These are phyloP conservation scores for Alloascoidea africana DNA, from an alignment of 805 yeast genomes.

Conservation along the genomic window DNA sequence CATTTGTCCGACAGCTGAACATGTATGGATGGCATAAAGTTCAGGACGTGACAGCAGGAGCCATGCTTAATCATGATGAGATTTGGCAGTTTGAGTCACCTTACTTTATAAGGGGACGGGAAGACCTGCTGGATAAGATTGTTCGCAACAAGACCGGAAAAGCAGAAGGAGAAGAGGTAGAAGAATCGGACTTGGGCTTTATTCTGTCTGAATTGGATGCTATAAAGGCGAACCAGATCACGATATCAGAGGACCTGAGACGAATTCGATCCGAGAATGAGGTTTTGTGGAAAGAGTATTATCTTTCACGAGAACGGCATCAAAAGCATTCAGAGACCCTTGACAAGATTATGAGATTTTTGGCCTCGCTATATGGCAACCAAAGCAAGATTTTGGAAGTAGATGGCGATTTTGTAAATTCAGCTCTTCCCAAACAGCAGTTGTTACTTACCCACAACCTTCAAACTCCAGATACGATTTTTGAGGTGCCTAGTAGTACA, in stretches of 20 bases:
- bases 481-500: background rate
- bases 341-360: slow-evolving; percentile 73
- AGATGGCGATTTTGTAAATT: background rate
- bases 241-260: slow-evolving; percentile 72
- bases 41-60: slow-evolving; percentile 71
- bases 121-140: slow-evolving; percentile 74
- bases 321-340: slow-evolving; percentile 76
- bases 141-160: slow-evolving; percentile 50
- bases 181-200: slow-evolving; percentile 30
- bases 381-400: slow-evolving; percentile 29
- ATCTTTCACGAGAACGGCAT: slow-evolving; percentile 69
- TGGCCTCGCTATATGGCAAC: slow-evolving; percentile 70
- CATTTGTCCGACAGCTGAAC: slow-evolving; percentile 89
- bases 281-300: slow-evolving; percentile 82
- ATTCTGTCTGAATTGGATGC: slow-evolving; percentile 59
- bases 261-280: slow-evolving; percentile 81
- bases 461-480: background rate
- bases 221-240: slow-evolving; percentile 62
- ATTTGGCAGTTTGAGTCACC: slow-evolving; percentile 83
- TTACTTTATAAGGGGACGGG: slow-evolving; percentile 58
- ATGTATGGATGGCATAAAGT: slow-evolving; percentile 99
- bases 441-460: background rate
- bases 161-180: slow-evolving; percentile 23
- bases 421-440: background rate
- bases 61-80: slow-evolving; percentile 48